Percentiles rank a stretch among this genome's conserved stretches.
Conservation (phyloP, 2,329 filamentous ascomycete genomes). For the Cadophora sp. region DNA sequence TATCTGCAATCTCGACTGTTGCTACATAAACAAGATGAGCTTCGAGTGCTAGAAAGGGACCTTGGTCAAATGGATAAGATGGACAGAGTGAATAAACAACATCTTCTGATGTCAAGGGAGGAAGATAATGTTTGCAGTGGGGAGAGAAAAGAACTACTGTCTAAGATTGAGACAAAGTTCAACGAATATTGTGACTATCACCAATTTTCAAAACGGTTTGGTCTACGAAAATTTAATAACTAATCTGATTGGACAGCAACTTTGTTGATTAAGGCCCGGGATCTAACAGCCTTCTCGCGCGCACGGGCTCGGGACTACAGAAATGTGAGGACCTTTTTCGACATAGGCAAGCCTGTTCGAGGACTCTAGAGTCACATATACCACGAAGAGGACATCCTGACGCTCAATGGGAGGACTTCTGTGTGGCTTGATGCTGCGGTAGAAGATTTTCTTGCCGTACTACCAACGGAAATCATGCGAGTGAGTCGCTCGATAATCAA, state of each 20-base stretch:
- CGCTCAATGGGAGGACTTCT: neutral
- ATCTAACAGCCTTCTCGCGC: neutral
- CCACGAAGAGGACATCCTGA: neutral
- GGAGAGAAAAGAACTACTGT: neutral
- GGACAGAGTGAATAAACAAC: too few relatives aligned
- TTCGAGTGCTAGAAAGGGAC: slow-evolving; percentile 27
- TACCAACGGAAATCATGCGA: too few relatives aligned
- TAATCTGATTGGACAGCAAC: neutral
- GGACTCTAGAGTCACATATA: neutral
- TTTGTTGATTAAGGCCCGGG: neutral
- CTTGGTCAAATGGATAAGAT: slow-evolving; percentile 27
- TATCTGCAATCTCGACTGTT: slow-evolving; percentile 49
- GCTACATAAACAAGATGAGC: slow-evolving; percentile 34
- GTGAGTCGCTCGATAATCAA: too few relatives aligned
- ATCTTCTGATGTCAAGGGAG: neutral
- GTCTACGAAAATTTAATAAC: too few relatives aligned
- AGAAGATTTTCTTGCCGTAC: too few relatives aligned
- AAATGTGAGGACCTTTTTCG: neutral
- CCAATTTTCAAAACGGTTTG: neutral
- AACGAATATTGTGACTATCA: neutral
- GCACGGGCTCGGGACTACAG: neutral
- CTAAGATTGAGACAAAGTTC: neutral
- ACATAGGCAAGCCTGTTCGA: neutral
- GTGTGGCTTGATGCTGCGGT: neutral
- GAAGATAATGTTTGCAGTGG: neutral